Evolutionary conservation across 352 stramenopile genomes (phyloP).

Genomic region (Phytopythium ostracodes): DNA sequence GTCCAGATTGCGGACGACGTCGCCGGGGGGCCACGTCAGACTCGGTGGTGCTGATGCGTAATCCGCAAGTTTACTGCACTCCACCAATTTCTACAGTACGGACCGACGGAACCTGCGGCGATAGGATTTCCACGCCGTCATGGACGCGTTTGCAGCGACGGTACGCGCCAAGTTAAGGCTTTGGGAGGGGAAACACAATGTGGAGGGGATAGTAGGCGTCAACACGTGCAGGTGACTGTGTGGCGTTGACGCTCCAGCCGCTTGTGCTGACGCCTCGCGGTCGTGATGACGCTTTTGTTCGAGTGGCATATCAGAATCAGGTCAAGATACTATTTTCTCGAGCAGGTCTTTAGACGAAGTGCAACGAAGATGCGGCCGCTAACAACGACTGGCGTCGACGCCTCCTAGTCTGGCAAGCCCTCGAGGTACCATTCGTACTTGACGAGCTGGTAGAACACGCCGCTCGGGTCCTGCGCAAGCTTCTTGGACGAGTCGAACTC

Average conservation of each 20-base stretch:
- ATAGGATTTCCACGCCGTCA: background rate
- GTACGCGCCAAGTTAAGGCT: no score
- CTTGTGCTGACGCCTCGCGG: background rate
- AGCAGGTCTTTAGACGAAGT: background rate
- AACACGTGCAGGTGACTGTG: background rate
- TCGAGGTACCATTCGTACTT: constrained; percentile 8
- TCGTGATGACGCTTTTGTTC: background rate
- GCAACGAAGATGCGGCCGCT: background rate
- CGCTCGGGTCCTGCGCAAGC: constrained; percentile 1
- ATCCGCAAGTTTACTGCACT: background rate
- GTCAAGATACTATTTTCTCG: background rate
- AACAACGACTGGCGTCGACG: background rate
- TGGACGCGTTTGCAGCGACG: no score
- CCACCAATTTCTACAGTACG: no score
- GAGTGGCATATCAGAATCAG: background rate
- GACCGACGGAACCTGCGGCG: background rate
- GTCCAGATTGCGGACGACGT: background rate
- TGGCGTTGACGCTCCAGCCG: background rate
- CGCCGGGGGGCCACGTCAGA: background rate
- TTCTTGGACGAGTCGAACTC: constrained; percentile 74
- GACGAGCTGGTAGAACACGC: constrained; percentile 5
- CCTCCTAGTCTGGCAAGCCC: background rate
- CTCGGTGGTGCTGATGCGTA: constrained; percentile 1
- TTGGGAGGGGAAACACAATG: background rate
- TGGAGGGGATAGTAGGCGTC: background rate